Evolutionary conservation across 2,329 filamentous ascomycete genomes (phyloP).

Genomic region (Microcyclosporella mali): DNA sequence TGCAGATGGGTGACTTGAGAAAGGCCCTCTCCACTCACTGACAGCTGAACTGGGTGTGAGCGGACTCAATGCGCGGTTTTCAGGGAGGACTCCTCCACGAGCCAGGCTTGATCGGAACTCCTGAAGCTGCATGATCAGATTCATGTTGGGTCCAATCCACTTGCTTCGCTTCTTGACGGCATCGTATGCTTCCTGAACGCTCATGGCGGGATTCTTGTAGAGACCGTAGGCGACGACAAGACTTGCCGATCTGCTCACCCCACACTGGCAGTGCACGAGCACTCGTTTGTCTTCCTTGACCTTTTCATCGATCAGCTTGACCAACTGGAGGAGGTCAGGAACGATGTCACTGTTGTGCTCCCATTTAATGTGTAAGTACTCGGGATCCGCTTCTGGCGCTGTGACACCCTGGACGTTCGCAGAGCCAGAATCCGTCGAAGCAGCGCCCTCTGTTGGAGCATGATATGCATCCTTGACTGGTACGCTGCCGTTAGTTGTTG

Average conservation of each 20-base stretch:
- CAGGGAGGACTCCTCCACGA: constrained; percentile 30
- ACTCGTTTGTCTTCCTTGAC: constrained; percentile 70
- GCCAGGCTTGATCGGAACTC: constrained; percentile 57
- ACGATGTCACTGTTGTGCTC: constrained; percentile 85
- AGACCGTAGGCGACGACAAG: constrained; percentile 81
- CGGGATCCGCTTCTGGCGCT: constrained; percentile 49
- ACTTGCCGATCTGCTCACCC: constrained; percentile 77
- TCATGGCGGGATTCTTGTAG: constrained; percentile 69
- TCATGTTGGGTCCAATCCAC: constrained; percentile 91
- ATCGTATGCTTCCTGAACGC: constrained; percentile 77
- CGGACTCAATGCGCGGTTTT: constrained; percentile 29
- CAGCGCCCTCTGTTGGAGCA: constrained; percentile 12
- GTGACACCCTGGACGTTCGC: constrained; percentile 41
- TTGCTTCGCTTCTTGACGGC: constrained; percentile 72
- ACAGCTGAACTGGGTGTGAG: constrained; percentile 30
- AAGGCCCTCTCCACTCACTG: constrained; percentile 29
- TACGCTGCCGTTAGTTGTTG: neutral
- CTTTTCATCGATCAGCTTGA: constrained; percentile 67
- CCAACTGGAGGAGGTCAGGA: constrained; percentile 66
- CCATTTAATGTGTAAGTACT: constrained; percentile 84
- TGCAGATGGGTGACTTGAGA: constrained; percentile 20
- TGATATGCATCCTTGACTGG: neutral
- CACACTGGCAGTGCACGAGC: constrained; percentile 78
- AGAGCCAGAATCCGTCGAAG: constrained; percentile 47
- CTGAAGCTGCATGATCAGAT: constrained; percentile 80